These are phyloP conservation scores for Marasmius fiardii DNA, from an alignment of 1,284 basidiomycete species.

Conservation along the genomic window DNA sequence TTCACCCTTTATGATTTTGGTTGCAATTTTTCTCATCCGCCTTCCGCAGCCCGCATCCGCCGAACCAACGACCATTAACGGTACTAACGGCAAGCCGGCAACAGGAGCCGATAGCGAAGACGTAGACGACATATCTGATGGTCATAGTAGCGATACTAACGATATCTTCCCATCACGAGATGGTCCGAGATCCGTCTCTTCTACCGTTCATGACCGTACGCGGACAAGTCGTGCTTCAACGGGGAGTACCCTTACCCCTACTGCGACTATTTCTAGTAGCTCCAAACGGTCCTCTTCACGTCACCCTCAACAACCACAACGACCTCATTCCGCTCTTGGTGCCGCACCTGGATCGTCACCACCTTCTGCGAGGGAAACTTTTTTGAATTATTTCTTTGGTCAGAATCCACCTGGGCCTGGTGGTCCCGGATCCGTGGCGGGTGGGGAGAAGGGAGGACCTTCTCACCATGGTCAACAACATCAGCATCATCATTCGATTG, in stretches of 20 bases:
- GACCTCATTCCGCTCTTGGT: conserved; percentile 31
- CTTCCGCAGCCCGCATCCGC: conserved; percentile 47
- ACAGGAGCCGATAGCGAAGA: conserved; percentile 42
- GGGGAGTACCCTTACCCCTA: conserved; percentile 16
- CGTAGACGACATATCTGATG: conserved; percentile 56
- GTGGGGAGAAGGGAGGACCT: conserved; percentile 40
- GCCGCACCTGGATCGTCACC: conserved; percentile 36
- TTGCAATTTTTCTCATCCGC: conserved; percentile 5
- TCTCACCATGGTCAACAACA: conserved; percentile 17
- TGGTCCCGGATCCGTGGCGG: too few relatives aligned
- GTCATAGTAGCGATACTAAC: conserved; percentile 40
- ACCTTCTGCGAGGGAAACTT: conserved; percentile 76
- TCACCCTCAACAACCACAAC: conserved; percentile 20
- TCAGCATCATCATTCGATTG: conserved; percentile 17
- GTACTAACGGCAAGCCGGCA: conserved; percentile 21
- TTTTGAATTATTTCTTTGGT: conserved; percentile 95
- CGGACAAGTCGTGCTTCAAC: conserved; percentile 35
- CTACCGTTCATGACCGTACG: conserved; percentile 74
- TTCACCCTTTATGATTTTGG: conserved; percentile 4
- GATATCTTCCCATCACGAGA: conserved; percentile 53
- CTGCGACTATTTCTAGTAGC: conserved; percentile 22
- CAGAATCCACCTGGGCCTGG: conserved; percentile 76
- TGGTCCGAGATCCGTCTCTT: conserved; percentile 68
- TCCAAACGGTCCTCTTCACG: conserved; percentile 38
- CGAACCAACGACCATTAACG: conserved; percentile 48